Evolutionary conservation across 768 basidiomycete species (phyloP), one percentile per base, ranked within the genome.

Genomic region (Hericium coralloides): DNA sequence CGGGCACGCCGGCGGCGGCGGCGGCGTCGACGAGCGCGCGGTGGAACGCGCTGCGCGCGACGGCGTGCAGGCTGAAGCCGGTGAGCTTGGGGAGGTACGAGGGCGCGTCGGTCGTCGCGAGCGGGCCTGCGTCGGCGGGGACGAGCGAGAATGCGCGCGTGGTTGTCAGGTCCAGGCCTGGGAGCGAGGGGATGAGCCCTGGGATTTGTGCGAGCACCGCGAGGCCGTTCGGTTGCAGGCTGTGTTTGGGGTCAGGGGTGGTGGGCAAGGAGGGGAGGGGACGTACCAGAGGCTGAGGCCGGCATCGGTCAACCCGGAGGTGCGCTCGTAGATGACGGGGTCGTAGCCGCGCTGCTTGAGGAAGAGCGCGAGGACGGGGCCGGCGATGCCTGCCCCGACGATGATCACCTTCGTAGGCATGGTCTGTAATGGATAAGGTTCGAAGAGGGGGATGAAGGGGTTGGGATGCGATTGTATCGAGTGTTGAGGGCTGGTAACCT

Each of bases 21-120:
- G 70, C 73, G 10, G 60, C 64, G 26, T 70, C 65, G 48, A 71
- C 41, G n/a, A 74, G 65, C 2, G 66, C 58, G 26, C 59, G 58
- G 25, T 70, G 68, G 58, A 76, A 67, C 18, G 60, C 61, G 9
- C 64, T 59, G 37, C 74, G 66, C 31, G 64, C 62, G 18, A 73
- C 64, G 17, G 72, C 74, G 3, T 64, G 61, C 60, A 74, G 49
- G 10, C 63, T 60, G 49, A 66, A 62, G 2, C 72, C 69, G 53
- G 62, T 62, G 38, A 58, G 52, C 9, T 58, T 55, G 52, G 58
- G 56, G n/a, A 69, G 51, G 3, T 52, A 25, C 3, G 63, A 49
- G 12, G 70, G 67, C 7, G 60, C 50, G 31, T 65, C 67, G n/a
- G 59, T 56, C 8, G 64, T 59, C 12, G 60, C 67, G 12, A 76